These are phyloP conservation scores for Emydomyces testavorans DNA, from an alignment of 2,329 filamentous ascomycete species.

Conservation along the genomic window DNA sequence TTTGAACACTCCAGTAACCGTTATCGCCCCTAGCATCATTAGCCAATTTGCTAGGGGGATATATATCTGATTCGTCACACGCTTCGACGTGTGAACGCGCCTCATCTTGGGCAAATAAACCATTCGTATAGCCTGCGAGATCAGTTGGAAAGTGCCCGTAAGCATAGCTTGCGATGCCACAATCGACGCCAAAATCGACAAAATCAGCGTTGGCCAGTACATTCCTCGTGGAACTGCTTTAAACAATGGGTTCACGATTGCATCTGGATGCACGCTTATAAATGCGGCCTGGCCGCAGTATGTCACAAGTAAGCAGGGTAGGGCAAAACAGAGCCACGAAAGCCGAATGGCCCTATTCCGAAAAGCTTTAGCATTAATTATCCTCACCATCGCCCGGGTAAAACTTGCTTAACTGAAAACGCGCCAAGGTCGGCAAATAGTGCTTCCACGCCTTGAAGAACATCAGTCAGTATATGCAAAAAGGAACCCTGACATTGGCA, in stretches of 20 bases:
- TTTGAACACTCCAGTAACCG: conserved; percentile 62
- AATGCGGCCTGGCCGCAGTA: conserved; percentile 66
- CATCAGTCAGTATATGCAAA: background rate
- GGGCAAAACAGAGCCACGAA: conserved; percentile 57
- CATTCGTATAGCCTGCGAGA: conserved; percentile 61
- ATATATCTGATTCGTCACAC: conserved; percentile 64
- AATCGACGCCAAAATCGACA: conserved; percentile 59
- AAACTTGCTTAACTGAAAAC: conserved; percentile 36
- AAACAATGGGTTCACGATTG: conserved; percentile 64
- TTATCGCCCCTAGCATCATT: conserved; percentile 61
- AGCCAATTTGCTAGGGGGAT: conserved; percentile 67
- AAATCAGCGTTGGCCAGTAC: conserved; percentile 55
- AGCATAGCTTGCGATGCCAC: conserved; percentile 72
- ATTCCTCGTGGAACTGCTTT: conserved; percentile 55
- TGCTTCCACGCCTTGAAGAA: conserved; percentile 53
- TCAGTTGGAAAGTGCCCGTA: conserved; percentile 58
- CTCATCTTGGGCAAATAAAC: conserved; percentile 67
- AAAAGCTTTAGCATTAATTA: conserved; percentile 11
- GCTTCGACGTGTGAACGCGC: conserved; percentile 57
- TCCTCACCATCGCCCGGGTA: conserved; percentile 32
- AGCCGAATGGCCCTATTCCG: conserved; percentile 52
- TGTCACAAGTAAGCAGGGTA: conserved; percentile 49
- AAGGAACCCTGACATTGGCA: background rate
- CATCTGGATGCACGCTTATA: conserved; percentile 49
- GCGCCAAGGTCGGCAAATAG: conserved; percentile 68